Evolutionary conservation across 768 basidiomycete genomes (phyloP).

Genomic region (Kockovaella imperatae): DNA sequence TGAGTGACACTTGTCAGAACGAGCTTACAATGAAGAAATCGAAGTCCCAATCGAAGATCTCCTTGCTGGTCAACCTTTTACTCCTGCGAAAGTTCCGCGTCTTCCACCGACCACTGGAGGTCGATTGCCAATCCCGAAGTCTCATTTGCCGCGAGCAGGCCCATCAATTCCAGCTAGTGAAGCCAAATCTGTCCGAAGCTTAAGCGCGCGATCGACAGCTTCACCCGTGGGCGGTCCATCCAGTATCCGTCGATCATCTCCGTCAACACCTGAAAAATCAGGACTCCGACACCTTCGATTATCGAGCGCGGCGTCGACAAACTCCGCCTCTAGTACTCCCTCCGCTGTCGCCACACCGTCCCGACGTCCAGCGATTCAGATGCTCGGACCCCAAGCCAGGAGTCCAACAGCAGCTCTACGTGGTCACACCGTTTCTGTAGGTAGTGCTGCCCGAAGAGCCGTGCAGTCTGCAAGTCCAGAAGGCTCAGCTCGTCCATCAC

Average conservation of each 20-base stretch:
- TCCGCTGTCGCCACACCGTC: no score
- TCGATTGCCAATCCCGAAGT: conserved; percentile 7
- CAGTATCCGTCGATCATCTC: conserved; percentile 3
- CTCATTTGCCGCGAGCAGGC: background rate
- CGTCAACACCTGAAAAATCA: conserved; percentile 1
- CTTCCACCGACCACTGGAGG: conserved; percentile 1
- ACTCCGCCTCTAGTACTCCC: no score
- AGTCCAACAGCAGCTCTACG: conserved; percentile 20
- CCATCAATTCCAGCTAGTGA: background rate
- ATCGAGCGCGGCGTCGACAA: no score
- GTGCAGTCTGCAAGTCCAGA: conserved; percentile 7
- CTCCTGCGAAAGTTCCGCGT: conserved; percentile 15
- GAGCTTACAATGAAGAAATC: conserved; percentile 52
- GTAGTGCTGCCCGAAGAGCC: background rate
- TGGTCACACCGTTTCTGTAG: conserved; percentile 14
- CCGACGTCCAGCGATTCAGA: no score
- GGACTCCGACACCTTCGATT: no score
- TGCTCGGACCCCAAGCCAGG: conserved; percentile 9
- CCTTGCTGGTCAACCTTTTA: conserved; percentile 46
- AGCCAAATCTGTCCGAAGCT: background rate
- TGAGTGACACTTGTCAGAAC: conserved; percentile 46
- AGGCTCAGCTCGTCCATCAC: conserved; percentile 3
- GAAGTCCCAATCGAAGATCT: conserved; percentile 74
- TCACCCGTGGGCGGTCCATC: background rate
- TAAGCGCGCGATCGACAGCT: background rate